A percentile compares a stretch with the other conserved stretches of the same genome.
Conservation (phyloP, 805 yeast genomes). For the Kuraishia cidri region DNA sequence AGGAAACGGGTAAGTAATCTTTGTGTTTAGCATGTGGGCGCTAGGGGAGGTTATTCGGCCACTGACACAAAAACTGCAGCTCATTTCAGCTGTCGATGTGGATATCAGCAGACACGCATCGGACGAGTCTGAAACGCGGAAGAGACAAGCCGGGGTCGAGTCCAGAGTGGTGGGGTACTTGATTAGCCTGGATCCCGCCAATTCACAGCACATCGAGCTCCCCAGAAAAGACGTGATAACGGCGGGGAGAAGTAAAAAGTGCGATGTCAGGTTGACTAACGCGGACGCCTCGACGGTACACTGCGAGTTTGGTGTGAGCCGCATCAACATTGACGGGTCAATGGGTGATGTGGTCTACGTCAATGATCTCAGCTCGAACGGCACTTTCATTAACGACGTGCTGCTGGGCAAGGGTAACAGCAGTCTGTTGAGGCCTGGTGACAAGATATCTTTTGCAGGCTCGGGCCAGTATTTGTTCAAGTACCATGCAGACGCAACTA, state of each 20-base stretch:
- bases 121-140: too few species aligned
- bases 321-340: slow-evolving; percentile 22
- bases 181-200: slow-evolving; percentile 4
- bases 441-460: slow-evolving; percentile 43
- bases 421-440: slow-evolving; percentile 51
- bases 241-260: slow-evolving; percentile 50
- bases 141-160: too few species aligned
- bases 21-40: too few species aligned
- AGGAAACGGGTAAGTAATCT: slow-evolving; percentile 3
- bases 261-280: slow-evolving; percentile 38
- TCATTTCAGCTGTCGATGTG: too few species aligned
- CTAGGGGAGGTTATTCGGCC: too few species aligned
- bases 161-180: too few species aligned
- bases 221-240: slow-evolving; percentile 1
- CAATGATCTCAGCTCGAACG: slow-evolving; percentile 55
- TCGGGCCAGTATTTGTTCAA: slow-evolving; percentile 19
- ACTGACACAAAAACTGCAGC: too few species aligned
- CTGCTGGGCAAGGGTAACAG: slow-evolving; percentile 38
- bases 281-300: slow-evolving; percentile 59
- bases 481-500: slow-evolving; percentile 8
- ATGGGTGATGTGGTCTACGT: slow-evolving; percentile 30
- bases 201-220: slow-evolving; percentile 3
- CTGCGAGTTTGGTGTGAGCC: slow-evolving; percentile 39
- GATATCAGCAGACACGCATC: too few species aligned
- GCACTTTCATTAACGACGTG: slow-evolving; percentile 57